Evolutionary conservation across 441 rosid genomes (phyloP), one percentile per base, ranked within the genome.

Genomic region (Sinapis alba): DNA sequence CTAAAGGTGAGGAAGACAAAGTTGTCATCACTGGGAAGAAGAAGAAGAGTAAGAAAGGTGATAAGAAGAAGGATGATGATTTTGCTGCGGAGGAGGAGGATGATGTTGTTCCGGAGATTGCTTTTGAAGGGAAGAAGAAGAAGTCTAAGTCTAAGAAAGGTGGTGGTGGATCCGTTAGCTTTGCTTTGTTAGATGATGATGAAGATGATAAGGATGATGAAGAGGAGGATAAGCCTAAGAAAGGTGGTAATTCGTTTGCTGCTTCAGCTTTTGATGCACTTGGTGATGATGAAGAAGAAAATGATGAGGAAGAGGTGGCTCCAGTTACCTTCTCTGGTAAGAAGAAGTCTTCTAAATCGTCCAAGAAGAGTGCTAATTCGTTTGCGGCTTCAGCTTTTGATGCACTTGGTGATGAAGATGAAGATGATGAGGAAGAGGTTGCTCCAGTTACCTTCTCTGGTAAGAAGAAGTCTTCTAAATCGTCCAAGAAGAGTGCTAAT

Each of bases 31-130:
- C 84, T 11, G 89, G 83, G n/a, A 87, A 88, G 76, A 85, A 90
- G 85, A 93, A 90, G 85, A 92, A 90, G 77, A 87, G 86, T 61
- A 87, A 87, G 71, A 91, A 89, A 77, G 92, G 90, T 19, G 82
- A 61, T 60, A 77, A 75, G 36, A 89, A 86, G 63, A 81, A 4
- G 27, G 81, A 80, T 30, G 85, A 87, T 0, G 90, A 83, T 8
- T 81, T 16, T 64, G 78, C 24, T 10, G 83, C 21, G 2, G 90
- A 80, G 65, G 86, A 76, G 64, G 86, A 78, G 20, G 86, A 85
- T 0, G 87, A 78, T 41, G 80, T 5, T 38, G 47, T 38, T 45
- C 57, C 78, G 0, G 84, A 81, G 58, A 34, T 77, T 71, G 78
- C 79, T 9, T 82, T 88, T 68, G 67, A 83, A 0, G 93, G 93